phyloP scores from a whole-genome alignment of 2,329 filamentous ascomycete species.

The Tolypocladium album region DNA sequence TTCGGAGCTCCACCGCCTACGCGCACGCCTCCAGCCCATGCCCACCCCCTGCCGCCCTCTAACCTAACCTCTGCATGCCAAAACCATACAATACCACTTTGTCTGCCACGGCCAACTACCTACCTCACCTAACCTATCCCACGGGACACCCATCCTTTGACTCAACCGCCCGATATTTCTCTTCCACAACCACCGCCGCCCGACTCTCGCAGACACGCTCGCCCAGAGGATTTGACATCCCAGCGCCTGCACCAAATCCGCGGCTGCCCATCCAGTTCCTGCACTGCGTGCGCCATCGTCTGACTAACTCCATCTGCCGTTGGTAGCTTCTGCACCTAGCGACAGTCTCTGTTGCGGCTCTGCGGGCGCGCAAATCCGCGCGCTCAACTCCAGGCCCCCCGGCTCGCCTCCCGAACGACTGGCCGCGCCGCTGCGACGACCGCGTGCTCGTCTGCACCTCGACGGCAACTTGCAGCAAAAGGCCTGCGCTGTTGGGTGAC shows the following conservation, averaged over 20 bases:
- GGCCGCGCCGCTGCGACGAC: background rate
- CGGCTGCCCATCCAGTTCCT: background rate
- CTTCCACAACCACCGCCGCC: background rate
- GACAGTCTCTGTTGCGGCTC: constrained; percentile 1
- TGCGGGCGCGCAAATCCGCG: constrained; percentile 1
- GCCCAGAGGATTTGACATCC: background rate
- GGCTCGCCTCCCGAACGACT: background rate
- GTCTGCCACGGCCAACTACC: background rate
- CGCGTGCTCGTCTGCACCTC: background rate
- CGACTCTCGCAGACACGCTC: background rate
- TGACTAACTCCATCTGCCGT: background rate
- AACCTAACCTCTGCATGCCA: background rate
- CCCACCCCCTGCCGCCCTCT: background rate
- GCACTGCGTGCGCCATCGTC: background rate
- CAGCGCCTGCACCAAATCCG: background rate
- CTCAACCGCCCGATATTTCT: background rate
- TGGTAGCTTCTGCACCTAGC: constrained; percentile 1
- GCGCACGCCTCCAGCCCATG: background rate
- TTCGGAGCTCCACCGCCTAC: background rate
- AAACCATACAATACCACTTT: background rate
- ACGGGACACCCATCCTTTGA: background rate
- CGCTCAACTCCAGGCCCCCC: background rate
- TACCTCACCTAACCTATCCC: background rate
- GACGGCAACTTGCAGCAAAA: background rate
- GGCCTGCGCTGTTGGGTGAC: background rate